Conservation (phyloP, 2,329 filamentous ascomycete species). For the Colletotrichum horii region DNA sequence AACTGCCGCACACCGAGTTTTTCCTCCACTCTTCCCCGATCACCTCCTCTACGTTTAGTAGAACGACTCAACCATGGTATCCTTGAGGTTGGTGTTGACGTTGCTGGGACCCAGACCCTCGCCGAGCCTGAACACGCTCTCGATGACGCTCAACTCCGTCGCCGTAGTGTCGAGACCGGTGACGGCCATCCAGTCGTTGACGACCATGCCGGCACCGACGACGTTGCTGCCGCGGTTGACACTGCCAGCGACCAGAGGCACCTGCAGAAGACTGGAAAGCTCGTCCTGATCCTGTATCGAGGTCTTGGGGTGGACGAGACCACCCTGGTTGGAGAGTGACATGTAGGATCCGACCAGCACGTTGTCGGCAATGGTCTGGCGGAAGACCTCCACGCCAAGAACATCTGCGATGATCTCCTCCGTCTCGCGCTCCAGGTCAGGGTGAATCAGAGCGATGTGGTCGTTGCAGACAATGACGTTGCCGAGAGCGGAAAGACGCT, state of each 20-base stretch:
- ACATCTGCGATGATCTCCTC: constrained; percentile 99
- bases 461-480: constrained; percentile 98
- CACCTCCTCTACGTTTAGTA: constrained; percentile 66
- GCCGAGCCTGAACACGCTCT: constrained; percentile 93
- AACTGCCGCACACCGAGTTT: not conserved
- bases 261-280: constrained; percentile 89
- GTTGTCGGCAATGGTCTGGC: constrained; percentile 96
- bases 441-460: constrained; percentile 94
- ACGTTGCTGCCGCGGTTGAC: constrained; percentile 94
- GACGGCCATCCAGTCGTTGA: constrained; percentile 95
- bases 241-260: constrained; percentile 91
- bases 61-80: constrained; percentile 98
- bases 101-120: constrained; percentile 81
- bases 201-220: constrained; percentile 95
- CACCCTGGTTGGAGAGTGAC: constrained; percentile 93
- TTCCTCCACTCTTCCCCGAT: not conserved
- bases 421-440: constrained; percentile 95
- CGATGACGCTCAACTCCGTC: constrained; percentile 93
- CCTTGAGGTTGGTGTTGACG: constrained; percentile 88
- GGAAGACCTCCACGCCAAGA: constrained; percentile 85
- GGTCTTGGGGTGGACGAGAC: constrained; percentile 96
- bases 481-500: constrained; percentile 91
- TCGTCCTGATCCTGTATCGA: constrained; percentile 98
- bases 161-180: constrained; percentile 92
- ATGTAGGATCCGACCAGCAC: constrained; percentile 97